Percentiles rank a stretch among this genome's conserved stretches.
phyloP scores from a whole-genome alignment of 225 moss, liverwort and hornwort genomes.

The Thuidium tamariscinum region DNA sequence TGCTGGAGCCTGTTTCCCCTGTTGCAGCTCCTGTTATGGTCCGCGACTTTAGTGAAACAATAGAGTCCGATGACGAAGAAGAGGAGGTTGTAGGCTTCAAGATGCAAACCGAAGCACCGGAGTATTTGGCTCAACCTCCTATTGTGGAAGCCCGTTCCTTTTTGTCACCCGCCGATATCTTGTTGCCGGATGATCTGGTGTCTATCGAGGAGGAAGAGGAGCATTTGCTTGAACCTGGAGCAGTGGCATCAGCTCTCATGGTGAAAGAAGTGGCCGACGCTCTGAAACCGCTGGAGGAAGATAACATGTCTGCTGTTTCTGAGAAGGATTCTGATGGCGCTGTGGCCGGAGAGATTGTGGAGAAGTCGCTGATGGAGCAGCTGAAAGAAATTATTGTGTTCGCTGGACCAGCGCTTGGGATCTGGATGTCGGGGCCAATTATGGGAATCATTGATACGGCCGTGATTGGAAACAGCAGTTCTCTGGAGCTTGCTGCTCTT shows the following conservation, averaged over 20 bases:
- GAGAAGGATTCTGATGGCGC: not conserved
- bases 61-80: constrained; percentile 18
- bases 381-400: constrained; percentile 72
- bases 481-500: constrained; percentile 82
- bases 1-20: constrained; percentile 40
- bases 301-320: not conserved
- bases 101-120: constrained; percentile 10
- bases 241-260: constrained; percentile 38
- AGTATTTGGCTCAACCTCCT: not conserved
- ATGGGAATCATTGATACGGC: constrained; percentile 93
- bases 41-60: constrained; percentile 20
- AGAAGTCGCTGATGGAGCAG: constrained; percentile 54
- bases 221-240: constrained; percentile 26
- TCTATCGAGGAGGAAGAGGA: not conserved
- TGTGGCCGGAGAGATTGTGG: not conserved
- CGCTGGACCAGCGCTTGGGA: constrained; percentile 88
- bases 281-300: constrained; percentile 24
- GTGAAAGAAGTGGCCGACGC: constrained; percentile 39
- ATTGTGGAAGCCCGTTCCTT: not conserved
- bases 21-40: constrained; percentile 47
- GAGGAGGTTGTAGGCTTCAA: constrained; percentile 21
- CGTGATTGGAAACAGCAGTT: constrained; percentile 86
- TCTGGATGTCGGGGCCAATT: constrained; percentile 89
- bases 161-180: not conserved
- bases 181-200: not conserved